phyloP scores from a whole-genome alignment of 306 rosid genomes.

The Erythrophleum fordii region DNA sequence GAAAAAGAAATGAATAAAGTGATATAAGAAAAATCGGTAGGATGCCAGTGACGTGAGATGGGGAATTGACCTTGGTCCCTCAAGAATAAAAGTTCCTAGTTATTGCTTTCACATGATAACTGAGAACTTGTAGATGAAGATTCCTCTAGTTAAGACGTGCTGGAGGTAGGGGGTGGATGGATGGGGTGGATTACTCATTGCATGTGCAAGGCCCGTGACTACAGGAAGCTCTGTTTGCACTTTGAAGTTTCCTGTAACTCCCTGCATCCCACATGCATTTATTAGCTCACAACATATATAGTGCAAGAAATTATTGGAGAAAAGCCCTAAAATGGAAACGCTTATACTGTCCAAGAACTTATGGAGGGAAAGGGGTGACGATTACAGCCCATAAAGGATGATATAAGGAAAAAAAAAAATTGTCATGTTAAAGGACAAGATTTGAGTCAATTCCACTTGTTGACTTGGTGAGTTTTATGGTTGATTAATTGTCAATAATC shows the following conservation, averaged over 20 bases:
- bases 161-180: background rate
- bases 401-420: background rate
- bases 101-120: background rate
- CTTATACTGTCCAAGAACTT: background rate
- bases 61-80: background rate
- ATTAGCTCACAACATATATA: background rate
- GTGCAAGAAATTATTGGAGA: background rate
- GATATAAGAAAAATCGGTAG: background rate
- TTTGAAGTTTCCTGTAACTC: background rate
- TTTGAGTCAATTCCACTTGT: too few relatives aligned
- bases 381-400: background rate
- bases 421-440: too few relatives aligned
- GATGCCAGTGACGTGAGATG: background rate
- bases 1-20: background rate
- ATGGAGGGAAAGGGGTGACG: background rate
- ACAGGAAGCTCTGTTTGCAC: background rate
- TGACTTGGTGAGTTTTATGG: too few relatives aligned
- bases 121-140: background rate
- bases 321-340: background rate
- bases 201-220: constrained; percentile 4
- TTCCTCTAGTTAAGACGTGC: background rate
- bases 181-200: background rate
- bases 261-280: background rate
- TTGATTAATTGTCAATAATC: too few relatives aligned
- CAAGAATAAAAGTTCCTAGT: background rate